Percentiles rank a stretch among this genome's conserved stretches.
These are phyloP conservation scores for Globisporangium barbulae DNA, from an alignment of 352 stramenopile species.

Conservation along the genomic window DNA sequence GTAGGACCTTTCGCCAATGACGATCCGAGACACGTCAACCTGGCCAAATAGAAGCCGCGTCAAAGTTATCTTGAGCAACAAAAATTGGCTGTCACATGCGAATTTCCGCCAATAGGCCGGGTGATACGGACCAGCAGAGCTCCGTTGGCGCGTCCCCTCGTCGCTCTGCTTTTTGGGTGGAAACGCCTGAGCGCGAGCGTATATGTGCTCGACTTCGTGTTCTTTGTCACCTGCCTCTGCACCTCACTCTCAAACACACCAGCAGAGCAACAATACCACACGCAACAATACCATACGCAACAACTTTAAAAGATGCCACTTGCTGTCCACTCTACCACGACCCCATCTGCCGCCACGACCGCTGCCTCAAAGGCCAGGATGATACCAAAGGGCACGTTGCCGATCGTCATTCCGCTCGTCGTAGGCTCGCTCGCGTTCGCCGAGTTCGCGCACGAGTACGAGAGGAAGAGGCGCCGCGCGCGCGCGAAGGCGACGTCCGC, in stretches of 20 bases:
- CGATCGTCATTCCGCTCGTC: slow-evolving; percentile 11
- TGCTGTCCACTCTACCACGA: not conserved
- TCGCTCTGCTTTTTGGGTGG: slow-evolving; percentile 1
- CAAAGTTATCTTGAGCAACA: not conserved
- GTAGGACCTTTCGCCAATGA: not conserved
- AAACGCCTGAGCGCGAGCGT: not conserved
- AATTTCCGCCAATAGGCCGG: not conserved
- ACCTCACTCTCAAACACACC: slow-evolving; percentile 13
- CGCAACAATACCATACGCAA: not conserved
- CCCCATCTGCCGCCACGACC: not conserved
- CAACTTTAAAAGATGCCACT: slow-evolving; percentile 9
- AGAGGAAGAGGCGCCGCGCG: slow-evolving; percentile 4
- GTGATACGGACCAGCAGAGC: not conserved
- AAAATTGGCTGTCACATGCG: slow-evolving; percentile 10
- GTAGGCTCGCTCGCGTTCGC: slow-evolving; percentile 14
- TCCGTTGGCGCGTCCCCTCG: not conserved
- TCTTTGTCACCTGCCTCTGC: not conserved
- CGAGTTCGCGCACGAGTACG: slow-evolving; percentile 15
- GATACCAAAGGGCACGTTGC: slow-evolving; percentile 15
- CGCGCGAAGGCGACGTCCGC: slow-evolving; percentile 1
- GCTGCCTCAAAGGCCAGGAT: slow-evolving; percentile 4
- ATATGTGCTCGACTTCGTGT: not conserved
- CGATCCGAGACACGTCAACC: not conserved
- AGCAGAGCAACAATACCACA: not conserved
- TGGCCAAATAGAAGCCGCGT: not conserved